Evolutionary conservation across 2,329 filamentous ascomycete genomes (phyloP), one percentile per base, ranked within the genome.

Genomic region (Cytospora leucostoma): DNA sequence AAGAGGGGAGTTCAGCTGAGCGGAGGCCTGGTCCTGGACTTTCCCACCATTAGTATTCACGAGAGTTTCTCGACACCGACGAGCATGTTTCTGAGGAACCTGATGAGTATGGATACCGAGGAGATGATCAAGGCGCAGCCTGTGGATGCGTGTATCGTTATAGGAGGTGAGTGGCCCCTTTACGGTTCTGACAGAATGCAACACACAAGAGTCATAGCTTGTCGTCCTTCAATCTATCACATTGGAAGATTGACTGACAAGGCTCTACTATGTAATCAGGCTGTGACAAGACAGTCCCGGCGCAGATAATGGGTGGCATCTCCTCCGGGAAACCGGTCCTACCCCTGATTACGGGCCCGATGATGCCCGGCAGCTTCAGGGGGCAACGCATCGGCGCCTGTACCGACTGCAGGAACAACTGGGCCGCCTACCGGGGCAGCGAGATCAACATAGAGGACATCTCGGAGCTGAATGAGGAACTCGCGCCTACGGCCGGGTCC

Each of bases 61-160:
- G 89, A 92, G 78, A 83, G 80, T 3, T 92, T 92, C 71, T 80
- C 88, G 0, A 78, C 82, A 52, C 89, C 89, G 2, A 91, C 89
- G 5, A 91, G 88, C 75, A 91, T 92, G 89, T 91, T 86, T 61
- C 71, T 92, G 55, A 75, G 89, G 37, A 92, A 92, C 67, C 70
- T 92, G 62, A 92, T 92, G 89, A 88, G 86, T 67, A 90, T 92
- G 87, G 89, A 92, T 70, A 92, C 89, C 0, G 89, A 92, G 72
- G 89, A 92, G 76, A 92, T 92, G 89, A 86, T 91, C 59, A 78
- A 79, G 51, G 88, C 88, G 0, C 89, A 92, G 73, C 89, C 89
- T 0, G 80, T 89, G 17, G 89, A 92, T 74, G 85, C 86, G 0
- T 84, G 85, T 11, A 81, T 90, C 15, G 78, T 89, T 67, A 87